phyloP scores from a whole-genome alignment of 2,329 filamentous ascomycete species.

The Aschersonia sp. region DNA sequence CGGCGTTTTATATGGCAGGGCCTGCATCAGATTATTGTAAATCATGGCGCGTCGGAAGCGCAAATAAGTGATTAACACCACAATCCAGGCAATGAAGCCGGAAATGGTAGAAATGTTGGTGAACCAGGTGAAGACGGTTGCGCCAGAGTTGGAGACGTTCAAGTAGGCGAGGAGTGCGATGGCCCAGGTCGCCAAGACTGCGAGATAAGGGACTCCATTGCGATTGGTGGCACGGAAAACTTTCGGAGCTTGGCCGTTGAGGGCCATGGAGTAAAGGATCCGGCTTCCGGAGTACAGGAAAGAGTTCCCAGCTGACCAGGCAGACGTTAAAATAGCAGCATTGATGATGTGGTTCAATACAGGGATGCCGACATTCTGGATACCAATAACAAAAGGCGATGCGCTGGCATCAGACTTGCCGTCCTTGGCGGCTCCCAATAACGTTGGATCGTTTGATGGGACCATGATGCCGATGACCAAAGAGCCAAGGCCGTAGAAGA shows the following conservation, averaged over 20 bases:
- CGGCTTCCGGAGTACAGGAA: slow-evolving; percentile 54
- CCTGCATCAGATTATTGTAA: slow-evolving; percentile 32
- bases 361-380: slow-evolving; percentile 48
- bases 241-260: slow-evolving; percentile 49
- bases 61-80: slow-evolving; percentile 42
- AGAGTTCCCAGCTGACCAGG: slow-evolving; percentile 46
- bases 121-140: slow-evolving; percentile 56
- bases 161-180: slow-evolving; percentile 57
- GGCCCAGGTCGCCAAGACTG: slow-evolving; percentile 36
- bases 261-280: slow-evolving; percentile 53
- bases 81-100: slow-evolving; percentile 45
- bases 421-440: slow-evolving; percentile 29
- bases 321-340: slow-evolving; percentile 50
- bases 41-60: slow-evolving; percentile 43
- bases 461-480: slow-evolving; percentile 47
- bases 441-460: slow-evolving; percentile 47
- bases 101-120: slow-evolving; percentile 53
- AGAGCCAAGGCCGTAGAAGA: slow-evolving; percentile 50
- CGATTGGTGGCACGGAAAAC: slow-evolving; percentile 45
- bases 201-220: slow-evolving; percentile 43
- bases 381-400: slow-evolving; percentile 52
- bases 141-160: slow-evolving; percentile 47
- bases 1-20: slow-evolving; percentile 35
- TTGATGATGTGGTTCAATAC: slow-evolving; percentile 54
- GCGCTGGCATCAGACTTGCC: slow-evolving; percentile 35